Evolutionary conservation across 495 filamentous ascomycete species (phyloP).

Genomic region (Oleoguttula mirabilis): DNA sequence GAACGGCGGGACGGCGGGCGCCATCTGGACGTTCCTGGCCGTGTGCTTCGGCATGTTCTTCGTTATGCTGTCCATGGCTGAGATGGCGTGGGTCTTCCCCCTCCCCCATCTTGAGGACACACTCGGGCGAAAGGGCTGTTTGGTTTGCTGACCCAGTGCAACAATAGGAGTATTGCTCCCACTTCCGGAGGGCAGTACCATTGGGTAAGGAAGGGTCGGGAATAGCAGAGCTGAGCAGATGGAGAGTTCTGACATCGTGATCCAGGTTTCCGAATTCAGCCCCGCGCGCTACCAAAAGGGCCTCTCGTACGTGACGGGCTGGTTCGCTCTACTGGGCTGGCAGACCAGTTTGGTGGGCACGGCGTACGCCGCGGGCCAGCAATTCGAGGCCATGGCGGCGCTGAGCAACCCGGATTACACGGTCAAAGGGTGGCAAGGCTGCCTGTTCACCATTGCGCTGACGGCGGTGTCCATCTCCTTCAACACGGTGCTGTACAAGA

Average conservation of each 20-base stretch:
- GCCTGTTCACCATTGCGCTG: slow-evolving; percentile 6
- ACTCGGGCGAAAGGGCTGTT: no score
- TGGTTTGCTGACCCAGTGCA: no score
- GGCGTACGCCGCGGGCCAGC: slow-evolving; percentile 2
- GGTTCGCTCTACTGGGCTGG: slow-evolving; percentile 11
- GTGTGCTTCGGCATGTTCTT: slow-evolving; percentile 4
- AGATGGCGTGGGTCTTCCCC: slow-evolving; percentile 8
- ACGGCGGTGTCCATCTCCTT: slow-evolving; percentile 1
- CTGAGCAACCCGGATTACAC: slow-evolving; percentile 1
- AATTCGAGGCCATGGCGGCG: neutral
- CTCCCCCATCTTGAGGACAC: no score
- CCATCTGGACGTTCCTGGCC: slow-evolving; percentile 9
- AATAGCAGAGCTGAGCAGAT: no score
- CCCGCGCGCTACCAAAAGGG: slow-evolving; percentile 6
- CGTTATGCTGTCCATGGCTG: slow-evolving; percentile 5
- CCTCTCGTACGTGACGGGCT: slow-evolving; percentile 14
- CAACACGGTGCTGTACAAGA: slow-evolving; percentile 10
- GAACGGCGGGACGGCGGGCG: slow-evolving; percentile 8
- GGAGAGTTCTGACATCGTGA: no score
- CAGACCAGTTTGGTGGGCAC: slow-evolving; percentile 5
- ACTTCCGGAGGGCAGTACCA: slow-evolving; percentile 15
- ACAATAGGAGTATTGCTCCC: no score
- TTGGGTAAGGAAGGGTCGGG: slow-evolving; percentile 10
- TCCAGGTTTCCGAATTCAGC: slow-evolving; percentile 10
- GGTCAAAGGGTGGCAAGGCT: slow-evolving; percentile 2